These are phyloP conservation scores for Pyrenophora graminea DNA, from an alignment of 2,329 filamentous ascomycete species.

Conservation along the genomic window DNA sequence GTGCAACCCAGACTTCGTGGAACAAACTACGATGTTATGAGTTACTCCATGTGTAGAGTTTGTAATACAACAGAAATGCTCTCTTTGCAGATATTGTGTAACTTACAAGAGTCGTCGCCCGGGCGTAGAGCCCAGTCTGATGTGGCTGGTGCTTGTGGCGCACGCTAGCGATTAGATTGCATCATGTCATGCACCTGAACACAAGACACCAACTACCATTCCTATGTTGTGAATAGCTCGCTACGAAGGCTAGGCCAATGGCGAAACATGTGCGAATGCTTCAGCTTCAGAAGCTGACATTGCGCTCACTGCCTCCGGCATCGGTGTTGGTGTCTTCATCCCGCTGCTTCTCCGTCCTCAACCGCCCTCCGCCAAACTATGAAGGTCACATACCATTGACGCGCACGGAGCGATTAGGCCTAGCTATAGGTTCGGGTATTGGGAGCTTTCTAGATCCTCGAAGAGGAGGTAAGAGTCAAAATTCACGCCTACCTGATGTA, in stretches of 20 bases:
- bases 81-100: neutral
- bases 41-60: no score
- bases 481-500: neutral
- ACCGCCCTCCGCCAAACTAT: slow-evolving; percentile 85
- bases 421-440: slow-evolving; percentile 67
- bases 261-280: slow-evolving; percentile 17
- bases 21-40: no score
- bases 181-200: slow-evolving; percentile 13
- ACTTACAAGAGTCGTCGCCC: slow-evolving; percentile 1
- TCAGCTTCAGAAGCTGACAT: slow-evolving; percentile 13
- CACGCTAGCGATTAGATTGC: slow-evolving; percentile 24
- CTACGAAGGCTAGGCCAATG: slow-evolving; percentile 14
- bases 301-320: neutral
- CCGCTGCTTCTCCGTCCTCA: slow-evolving; percentile 76
- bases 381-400: slow-evolving; percentile 91
- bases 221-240: neutral
- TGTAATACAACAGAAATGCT: neutral
- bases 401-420: slow-evolving; percentile 70
- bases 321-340: neutral
- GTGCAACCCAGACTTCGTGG: no score
- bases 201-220: neutral
- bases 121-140: slow-evolving; percentile 6
- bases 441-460: slow-evolving; percentile 72
- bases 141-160: slow-evolving; percentile 27
- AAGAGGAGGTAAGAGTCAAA: slow-evolving; percentile 65